These are phyloP conservation scores for Cladosporium sp. DNA, from an alignment of 2,329 filamentous ascomycete species.

Conservation along the genomic window DNA sequence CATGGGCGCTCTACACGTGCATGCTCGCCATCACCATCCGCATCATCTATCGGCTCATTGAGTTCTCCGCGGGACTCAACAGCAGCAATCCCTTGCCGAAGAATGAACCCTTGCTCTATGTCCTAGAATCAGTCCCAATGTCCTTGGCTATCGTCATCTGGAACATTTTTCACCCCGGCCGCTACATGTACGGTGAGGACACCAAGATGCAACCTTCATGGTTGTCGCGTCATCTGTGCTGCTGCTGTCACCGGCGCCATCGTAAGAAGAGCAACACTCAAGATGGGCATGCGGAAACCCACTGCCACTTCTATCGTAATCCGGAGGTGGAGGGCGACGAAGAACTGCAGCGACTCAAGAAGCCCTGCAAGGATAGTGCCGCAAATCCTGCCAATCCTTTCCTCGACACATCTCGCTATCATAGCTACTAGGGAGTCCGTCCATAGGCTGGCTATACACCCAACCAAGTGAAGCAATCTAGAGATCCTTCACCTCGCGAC, in stretches of 20 bases:
- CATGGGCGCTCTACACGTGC: conserved; percentile 33
- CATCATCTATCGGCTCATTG: conserved; percentile 60
- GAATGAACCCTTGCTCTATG: conserved; percentile 54
- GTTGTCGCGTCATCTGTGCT: not conserved
- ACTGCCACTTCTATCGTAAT: not conserved
- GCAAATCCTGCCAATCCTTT: too few species aligned
- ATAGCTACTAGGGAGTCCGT: too few species aligned
- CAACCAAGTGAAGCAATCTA: too few species aligned
- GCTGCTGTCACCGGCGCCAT: not conserved
- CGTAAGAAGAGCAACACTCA: not conserved
- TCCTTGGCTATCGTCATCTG: conserved; percentile 2
- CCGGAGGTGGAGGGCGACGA: not conserved
- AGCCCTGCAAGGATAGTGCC: not conserved
- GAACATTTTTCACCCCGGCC: conserved; percentile 23
- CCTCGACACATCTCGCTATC: too few species aligned
- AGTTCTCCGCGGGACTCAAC: conserved; percentile 52
- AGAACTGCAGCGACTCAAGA: not conserved
- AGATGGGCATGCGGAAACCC: not conserved
- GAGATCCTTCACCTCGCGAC: too few species aligned
- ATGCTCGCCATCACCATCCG: conserved; percentile 50
- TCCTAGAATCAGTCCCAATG: not conserved
- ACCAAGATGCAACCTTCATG: conserved; percentile 4
- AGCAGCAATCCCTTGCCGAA: conserved; percentile 47
- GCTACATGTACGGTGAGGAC: conserved; percentile 21
- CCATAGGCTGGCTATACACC: too few species aligned